Percentiles rank a stretch among this genome's conserved stretches.
phyloP scores from a whole-genome alignment of 2,329 filamentous ascomycete genomes.

The Alternaria consortialis region DNA sequence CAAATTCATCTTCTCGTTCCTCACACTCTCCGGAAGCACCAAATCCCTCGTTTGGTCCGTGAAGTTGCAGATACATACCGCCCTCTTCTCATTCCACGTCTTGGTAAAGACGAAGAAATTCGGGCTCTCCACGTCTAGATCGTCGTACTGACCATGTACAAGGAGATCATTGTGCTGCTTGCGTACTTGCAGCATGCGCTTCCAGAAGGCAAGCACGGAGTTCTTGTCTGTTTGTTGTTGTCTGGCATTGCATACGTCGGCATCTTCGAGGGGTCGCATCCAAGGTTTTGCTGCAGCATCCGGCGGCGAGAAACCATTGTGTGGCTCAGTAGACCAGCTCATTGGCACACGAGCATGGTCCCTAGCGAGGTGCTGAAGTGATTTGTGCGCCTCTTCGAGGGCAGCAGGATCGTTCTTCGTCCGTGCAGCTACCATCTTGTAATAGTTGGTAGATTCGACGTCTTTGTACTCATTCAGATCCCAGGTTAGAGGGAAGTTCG shows the following conservation, averaged over 20 bases:
- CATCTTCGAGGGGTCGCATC: slow-evolving; percentile 68
- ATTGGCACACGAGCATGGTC: slow-evolving; percentile 75
- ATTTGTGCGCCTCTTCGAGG: slow-evolving; percentile 59
- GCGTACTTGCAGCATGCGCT: slow-evolving; percentile 62
- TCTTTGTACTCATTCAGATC: slow-evolving; percentile 60
- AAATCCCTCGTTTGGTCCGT: slow-evolving; percentile 43
- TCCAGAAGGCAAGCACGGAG: slow-evolving; percentile 70
- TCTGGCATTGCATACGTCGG: slow-evolving; percentile 65
- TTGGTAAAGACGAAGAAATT: slow-evolving; percentile 64
- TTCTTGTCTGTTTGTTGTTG: slow-evolving; percentile 56
- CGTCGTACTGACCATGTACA: slow-evolving; percentile 67
- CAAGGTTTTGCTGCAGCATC: slow-evolving; percentile 61
- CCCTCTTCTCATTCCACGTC: slow-evolving; percentile 41
- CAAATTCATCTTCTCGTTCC: slow-evolving; percentile 40
- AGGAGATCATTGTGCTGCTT: slow-evolving; percentile 67
- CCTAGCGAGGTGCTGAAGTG: slow-evolving; percentile 67
- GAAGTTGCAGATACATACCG: slow-evolving; percentile 48
- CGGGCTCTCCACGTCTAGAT: slow-evolving; percentile 62
- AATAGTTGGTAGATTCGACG: slow-evolving; percentile 65
- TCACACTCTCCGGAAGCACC: slow-evolving; percentile 43
- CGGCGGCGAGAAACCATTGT: slow-evolving; percentile 67
- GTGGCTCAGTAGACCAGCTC: slow-evolving; percentile 66
- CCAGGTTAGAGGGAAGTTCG: slow-evolving; percentile 58
- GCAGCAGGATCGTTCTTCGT: slow-evolving; percentile 42
- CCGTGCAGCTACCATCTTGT: slow-evolving; percentile 46